Evolutionary conservation across 106 monocot species (phyloP).

Genomic region (Xerophyta viscosa): DNA sequence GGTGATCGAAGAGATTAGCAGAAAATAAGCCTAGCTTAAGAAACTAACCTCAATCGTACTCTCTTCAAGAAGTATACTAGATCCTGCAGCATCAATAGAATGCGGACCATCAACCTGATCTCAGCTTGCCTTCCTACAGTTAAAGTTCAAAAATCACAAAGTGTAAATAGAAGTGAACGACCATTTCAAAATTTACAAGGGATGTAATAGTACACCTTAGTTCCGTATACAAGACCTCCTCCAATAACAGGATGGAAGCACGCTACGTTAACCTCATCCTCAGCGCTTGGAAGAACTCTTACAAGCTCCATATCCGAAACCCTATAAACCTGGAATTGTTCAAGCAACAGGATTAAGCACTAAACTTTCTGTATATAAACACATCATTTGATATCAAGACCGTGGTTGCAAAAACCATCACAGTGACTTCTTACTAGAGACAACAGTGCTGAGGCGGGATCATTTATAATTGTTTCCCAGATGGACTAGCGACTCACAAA

Average conservation of each 20-base stretch:
- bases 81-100: slow-evolving; percentile 17
- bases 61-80: slow-evolving; percentile 45
- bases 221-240: slow-evolving; percentile 92
- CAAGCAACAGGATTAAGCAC: neutral
- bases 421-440: no score
- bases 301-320: slow-evolving; percentile 98
- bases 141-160: neutral
- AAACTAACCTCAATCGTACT: slow-evolving; percentile 33
- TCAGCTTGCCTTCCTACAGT: slow-evolving; percentile 85
- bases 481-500: no score
- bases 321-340: slow-evolving; percentile 63
- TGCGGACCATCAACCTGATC: slow-evolving; percentile 51
- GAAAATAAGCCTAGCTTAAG: neutral
- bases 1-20: neutral
- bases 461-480: no score
- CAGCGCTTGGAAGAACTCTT: slow-evolving; percentile 90
- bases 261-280: slow-evolving; percentile 99
- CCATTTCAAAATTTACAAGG: neutral
- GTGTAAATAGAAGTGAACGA: neutral
- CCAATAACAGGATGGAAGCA: slow-evolving; percentile 94
- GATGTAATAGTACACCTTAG: no score
- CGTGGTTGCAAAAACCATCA: no score
- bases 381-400: no score
- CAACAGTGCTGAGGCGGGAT: no score
- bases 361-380: no score